phyloP scores from a whole-genome alignment of 139 green algal genomes.

The Auxenochlorella protothecoides region DNA sequence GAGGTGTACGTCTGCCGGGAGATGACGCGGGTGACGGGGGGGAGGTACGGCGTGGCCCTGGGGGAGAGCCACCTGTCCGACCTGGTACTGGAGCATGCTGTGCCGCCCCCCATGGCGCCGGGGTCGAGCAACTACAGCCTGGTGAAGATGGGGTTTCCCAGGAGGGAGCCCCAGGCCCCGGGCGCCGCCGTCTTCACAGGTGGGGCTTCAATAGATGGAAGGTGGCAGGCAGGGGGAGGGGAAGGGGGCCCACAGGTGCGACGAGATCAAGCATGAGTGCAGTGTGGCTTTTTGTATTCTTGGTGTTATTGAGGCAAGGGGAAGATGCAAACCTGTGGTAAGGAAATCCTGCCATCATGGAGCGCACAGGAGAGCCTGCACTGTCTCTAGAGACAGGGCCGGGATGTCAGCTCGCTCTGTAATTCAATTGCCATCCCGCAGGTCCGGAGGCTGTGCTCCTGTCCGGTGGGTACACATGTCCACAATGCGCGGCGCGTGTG shows the following conservation, averaged over 20 bases:
- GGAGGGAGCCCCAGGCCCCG: slow-evolving; percentile 40
- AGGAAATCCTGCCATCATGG: no score
- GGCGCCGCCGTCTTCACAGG: slow-evolving; percentile 51
- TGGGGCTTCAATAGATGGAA: background rate
- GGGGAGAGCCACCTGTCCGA: slow-evolving; percentile 63
- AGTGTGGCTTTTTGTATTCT: no score
- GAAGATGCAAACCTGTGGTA: no score
- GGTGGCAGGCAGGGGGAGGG: no score
- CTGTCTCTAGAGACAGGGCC: no score
- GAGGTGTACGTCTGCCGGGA: slow-evolving; percentile 74
- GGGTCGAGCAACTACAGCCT: slow-evolving; percentile 37
- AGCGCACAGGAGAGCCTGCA: no score
- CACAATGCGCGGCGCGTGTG: slow-evolving; percentile 44
- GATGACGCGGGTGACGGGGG: slow-evolving; percentile 61
- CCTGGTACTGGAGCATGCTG: slow-evolving; percentile 48
- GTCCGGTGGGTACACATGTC: slow-evolving; percentile 70
- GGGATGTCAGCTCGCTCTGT: no score
- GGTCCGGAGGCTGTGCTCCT: slow-evolving; percentile 30
- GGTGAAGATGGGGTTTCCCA: slow-evolving; percentile 79
- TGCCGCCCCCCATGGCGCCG: slow-evolving; percentile 40
- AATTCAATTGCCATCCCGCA: background rate
- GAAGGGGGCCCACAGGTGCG: no score
- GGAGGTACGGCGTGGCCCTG: slow-evolving; percentile 67
- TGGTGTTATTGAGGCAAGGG: no score
- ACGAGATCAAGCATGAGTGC: no score